A percentile compares a stretch with the other conserved stretches of the same genome.
Conservation (phyloP, 2,329 filamentous ascomycete genomes). For the Microdochium bolleyi region DNA sequence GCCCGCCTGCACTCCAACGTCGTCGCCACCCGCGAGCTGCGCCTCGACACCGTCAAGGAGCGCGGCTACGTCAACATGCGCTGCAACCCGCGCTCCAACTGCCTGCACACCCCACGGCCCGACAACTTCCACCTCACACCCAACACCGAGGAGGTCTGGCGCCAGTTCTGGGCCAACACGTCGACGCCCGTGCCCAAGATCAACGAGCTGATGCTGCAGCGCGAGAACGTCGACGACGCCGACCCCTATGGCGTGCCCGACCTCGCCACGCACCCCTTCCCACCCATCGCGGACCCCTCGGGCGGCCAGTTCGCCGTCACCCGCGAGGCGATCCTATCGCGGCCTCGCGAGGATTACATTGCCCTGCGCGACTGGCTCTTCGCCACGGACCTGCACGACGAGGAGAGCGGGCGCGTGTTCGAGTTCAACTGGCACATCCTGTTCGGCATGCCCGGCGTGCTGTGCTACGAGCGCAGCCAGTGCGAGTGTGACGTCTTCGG, state of each 20-base stretch:
- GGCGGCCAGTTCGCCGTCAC: slow-evolving; percentile 48
- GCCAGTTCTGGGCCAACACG: slow-evolving; percentile 9
- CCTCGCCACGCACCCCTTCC: background rate
- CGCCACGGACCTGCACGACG: slow-evolving; percentile 31
- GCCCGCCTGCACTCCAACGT: slow-evolving; percentile 12
- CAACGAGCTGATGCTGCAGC: background rate
- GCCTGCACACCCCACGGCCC: slow-evolving; percentile 12
- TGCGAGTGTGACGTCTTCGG: background rate
- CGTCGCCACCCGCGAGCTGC: slow-evolving; percentile 40
- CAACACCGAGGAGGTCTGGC: slow-evolving; percentile 8
- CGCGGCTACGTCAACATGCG: slow-evolving; percentile 53
- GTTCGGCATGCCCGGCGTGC: slow-evolving; percentile 17
- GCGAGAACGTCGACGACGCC: background rate
- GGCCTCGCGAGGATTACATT: slow-evolving; percentile 34
- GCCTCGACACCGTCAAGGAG: slow-evolving; percentile 38
- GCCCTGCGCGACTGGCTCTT: slow-evolving; percentile 39
- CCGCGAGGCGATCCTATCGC: slow-evolving; percentile 27
- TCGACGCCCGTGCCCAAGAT: slow-evolving; percentile 18
- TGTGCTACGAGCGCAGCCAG: background rate
- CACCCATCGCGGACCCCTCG: slow-evolving; percentile 31
- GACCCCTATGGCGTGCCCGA: background rate
- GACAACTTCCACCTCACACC: slow-evolving; percentile 15
- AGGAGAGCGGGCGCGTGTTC: slow-evolving; percentile 37
- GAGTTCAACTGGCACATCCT: slow-evolving; percentile 45
- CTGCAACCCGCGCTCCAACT: slow-evolving; percentile 23